Conservation (phyloP, 768 basidiomycete genomes). For the Termitomyces titanicus region DNA sequence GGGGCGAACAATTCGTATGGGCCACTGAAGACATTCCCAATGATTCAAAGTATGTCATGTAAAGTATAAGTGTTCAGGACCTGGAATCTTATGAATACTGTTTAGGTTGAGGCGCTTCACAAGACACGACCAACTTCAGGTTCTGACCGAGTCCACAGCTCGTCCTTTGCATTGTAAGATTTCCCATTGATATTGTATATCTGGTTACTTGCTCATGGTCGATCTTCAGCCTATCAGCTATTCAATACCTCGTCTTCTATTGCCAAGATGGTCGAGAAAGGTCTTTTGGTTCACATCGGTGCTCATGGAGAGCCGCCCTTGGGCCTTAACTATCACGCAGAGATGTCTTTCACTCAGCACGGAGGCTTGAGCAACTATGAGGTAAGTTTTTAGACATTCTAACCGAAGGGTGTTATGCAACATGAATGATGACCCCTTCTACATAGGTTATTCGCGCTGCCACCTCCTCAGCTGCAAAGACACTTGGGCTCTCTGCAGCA, state of each 20-base stretch:
- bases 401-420: background rate
- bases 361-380: conserved; percentile 73
- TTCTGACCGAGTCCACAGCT: conserved; percentile 54
- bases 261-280: conserved; percentile 64
- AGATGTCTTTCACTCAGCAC: conserved; percentile 60
- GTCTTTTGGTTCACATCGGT: conserved; percentile 62
- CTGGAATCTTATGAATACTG: background rate
- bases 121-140: conserved; percentile 61
- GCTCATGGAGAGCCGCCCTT: conserved; percentile 73
- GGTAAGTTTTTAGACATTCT: conserved; percentile 30
- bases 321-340: conserved; percentile 74
- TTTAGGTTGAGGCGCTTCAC: conserved; percentile 58
- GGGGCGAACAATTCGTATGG: conserved; percentile 70
- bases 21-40: conserved; percentile 61
- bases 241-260: conserved; percentile 70
- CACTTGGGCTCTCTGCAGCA: conserved; percentile 58
- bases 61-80: conserved; percentile 9
- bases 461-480: conserved; percentile 60
- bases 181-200: background rate
- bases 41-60: conserved; percentile 55
- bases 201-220: conserved; percentile 2
- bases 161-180: conserved; percentile 56
- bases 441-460: conserved; percentile 73
- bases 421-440: background rate
- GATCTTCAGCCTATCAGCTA: conserved; percentile 48